These are phyloP conservation scores for Rosa chinensis DNA, from an alignment of 306 rosid genomes.

Conservation along the genomic window DNA sequence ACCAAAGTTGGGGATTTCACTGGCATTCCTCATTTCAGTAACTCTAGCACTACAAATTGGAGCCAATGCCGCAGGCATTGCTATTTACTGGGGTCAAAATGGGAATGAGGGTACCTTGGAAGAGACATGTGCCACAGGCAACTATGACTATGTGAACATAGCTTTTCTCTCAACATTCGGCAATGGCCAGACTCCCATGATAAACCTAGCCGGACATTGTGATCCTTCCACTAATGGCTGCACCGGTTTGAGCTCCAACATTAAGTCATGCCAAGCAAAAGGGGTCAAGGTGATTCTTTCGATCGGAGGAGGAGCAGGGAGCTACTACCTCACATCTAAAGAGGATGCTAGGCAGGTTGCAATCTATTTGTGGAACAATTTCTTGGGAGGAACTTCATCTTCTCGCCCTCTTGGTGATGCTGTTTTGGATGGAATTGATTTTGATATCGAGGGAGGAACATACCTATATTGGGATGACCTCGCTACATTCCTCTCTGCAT, in stretches of 20 bases:
- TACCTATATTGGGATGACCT: constrained; percentile 50
- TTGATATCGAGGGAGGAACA: constrained; percentile 65
- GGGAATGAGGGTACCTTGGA: constrained; percentile 45
- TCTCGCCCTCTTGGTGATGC: constrained; percentile 54
- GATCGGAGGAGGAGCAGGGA: constrained; percentile 53
- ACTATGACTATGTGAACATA: constrained; percentile 40
- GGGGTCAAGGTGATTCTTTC: constrained; percentile 59
- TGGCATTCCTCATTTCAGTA: constrained; percentile 23
- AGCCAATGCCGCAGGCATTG: constrained; percentile 29
- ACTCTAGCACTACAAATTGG: constrained; percentile 9
- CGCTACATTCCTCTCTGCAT: constrained; percentile 42
- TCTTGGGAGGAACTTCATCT: constrained; percentile 52
- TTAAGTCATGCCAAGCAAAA: constrained; percentile 41
- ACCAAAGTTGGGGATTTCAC: constrained; percentile 13
- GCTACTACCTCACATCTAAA: constrained; percentile 46
- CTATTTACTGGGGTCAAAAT: constrained; percentile 59
- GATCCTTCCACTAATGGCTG: constrained; percentile 44
- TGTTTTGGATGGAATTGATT: constrained; percentile 61
- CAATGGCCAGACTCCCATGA: constrained; percentile 40
- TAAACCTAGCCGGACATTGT: constrained; percentile 53
- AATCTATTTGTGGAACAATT: constrained; percentile 55
- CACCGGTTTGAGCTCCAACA: constrained; percentile 37
- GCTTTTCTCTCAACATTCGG: constrained; percentile 54
- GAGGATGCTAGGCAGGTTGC: constrained; percentile 53
- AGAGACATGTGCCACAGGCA: constrained; percentile 51